Percentiles rank a stretch among this genome's conserved stretches.
Evolutionary conservation across 1,139 yeast genomes (phyloP).

Genomic region (Kluyveromyces marxianus): DNA sequence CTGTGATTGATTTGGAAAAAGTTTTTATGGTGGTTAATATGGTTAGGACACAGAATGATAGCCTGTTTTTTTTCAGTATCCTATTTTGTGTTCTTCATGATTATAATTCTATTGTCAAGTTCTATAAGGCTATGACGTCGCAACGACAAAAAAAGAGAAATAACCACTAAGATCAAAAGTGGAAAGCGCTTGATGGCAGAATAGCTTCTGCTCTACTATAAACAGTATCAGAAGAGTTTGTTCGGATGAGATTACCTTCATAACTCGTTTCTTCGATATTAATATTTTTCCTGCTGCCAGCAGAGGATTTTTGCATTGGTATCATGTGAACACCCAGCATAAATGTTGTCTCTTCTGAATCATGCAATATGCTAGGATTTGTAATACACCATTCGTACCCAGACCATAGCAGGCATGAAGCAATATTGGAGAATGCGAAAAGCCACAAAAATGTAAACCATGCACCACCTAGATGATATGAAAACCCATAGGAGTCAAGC

Average conservation of each 20-base stretch:
- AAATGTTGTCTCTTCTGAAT: background rate
- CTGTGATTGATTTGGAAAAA: too few relatives aligned
- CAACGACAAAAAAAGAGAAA: background rate
- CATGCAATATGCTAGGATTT: constrained; percentile 5
- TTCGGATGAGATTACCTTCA: background rate
- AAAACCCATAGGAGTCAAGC: constrained; percentile 22
- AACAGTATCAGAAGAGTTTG: background rate
- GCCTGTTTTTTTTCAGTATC: too few relatives aligned
- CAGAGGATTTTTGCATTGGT: background rate
- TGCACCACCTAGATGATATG: constrained; percentile 19
- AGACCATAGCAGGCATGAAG: constrained; percentile 25
- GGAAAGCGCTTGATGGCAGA: background rate
- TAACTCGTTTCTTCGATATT: background rate
- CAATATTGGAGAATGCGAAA: constrained; percentile 15
- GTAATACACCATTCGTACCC: constrained; percentile 31
- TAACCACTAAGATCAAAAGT: background rate
- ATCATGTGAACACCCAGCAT: constrained; percentile 1
- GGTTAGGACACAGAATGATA: too few relatives aligned
- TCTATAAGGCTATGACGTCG: background rate
- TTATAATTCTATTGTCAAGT: background rate
- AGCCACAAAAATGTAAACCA: constrained; percentile 24
- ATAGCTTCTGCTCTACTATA: background rate
- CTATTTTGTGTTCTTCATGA: too few relatives aligned
- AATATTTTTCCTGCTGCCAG: background rate
- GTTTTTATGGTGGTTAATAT: too few relatives aligned